Evolutionary conservation across 2,329 filamentous ascomycete genomes (phyloP), one percentile per base, ranked within the genome.

Genomic region (Aspergillus quadrilineatus): DNA sequence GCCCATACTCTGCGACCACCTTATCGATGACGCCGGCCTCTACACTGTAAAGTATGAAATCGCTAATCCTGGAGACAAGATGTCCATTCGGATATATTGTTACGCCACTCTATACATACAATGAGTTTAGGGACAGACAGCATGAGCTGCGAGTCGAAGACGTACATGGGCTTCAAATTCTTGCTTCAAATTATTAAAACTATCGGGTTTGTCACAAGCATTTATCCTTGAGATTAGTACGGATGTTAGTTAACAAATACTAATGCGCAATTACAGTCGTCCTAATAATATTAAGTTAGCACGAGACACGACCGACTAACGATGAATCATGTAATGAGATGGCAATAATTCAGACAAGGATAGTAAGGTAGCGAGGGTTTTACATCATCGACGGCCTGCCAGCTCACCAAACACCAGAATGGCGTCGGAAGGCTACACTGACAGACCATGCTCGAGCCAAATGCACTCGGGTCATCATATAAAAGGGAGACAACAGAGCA

Each of bases 391-490:
- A 96, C 88, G 85, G 83, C 81, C 79, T 79, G 79, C 80, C 74
- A 76, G 79, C 73, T 65, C 72, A 71, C 66, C 68, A 79, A 77
- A 78, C 78, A 81, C 88, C 90, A 93, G 84, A 88, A 96, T 86
- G 89, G 88, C 81, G 77, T 79, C 77, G 80, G 80, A 17, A 80
- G 80, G 77, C 76, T 69, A 76, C 73, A 79, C 5, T 47, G 77
- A 79, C 81, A 79, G 77, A 80, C 86, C 85, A 92, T 96, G 83
- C 93, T 97, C 93, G 91, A 97, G 93, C 93, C 93, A 97, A 97
- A 97, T 97, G 93, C 93, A 92, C 93, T 97, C 93, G 93, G 91
- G 93, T 97, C 93, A 97, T 97, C 93, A 95, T 92, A 73, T 60
- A 65, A 75, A 53, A 41, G 30, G 44, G 55, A 58, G 50, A 50